Evolutionary conservation across 306 rosid genomes (phyloP), one percentile per base, ranked within the genome.

Genomic region (Oxytropis ochrocephala): DNA sequence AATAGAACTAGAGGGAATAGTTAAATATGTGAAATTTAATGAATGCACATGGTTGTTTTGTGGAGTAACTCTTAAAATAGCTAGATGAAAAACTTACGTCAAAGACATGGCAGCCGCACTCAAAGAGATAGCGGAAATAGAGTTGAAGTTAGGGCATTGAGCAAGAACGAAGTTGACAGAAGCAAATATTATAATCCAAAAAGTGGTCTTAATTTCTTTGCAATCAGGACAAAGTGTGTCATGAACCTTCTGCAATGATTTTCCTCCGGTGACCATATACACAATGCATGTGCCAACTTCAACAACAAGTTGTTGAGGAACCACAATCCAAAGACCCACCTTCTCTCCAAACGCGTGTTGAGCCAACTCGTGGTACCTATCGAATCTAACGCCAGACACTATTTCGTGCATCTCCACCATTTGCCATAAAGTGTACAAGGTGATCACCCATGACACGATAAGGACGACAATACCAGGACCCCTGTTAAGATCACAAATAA

Each of bases 341-440:
- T 86, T 92, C 11, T 80, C 80, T 3, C 98, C 98, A 13, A 92
- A 92, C 0, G 95, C 98, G 0, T 83, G 18, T 29, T 92, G 98
- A 0, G 96, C 98, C 54, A 92, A 72, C 65, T 92, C 96, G 49
- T 92, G 98, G 74, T 92, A 92, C 72, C 98, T 64, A 27, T 92
- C 98, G 4, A 89, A 82, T 57, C 98, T 77, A 80, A 70, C 82
- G 4, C 96, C 96, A 0, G 98, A 89, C n/a, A 89, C 86, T 91
- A 90, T 89, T 67, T 92, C 98, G 3, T 92, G 98, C 98, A 90
- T 93, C 76, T 90, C 87, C 10, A 93, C 97, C 96, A 90, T 86
- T 77, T 93, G 97, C 98, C 98, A 93, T 0, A 93, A 52, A 0
- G 96, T 90, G 77, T 85, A 93, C 5, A 93, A 21, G 17, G 98